These are phyloP conservation scores for Hibiscus mutabilis DNA, from an alignment of 345 rosid genomes.

Conservation along the genomic window DNA sequence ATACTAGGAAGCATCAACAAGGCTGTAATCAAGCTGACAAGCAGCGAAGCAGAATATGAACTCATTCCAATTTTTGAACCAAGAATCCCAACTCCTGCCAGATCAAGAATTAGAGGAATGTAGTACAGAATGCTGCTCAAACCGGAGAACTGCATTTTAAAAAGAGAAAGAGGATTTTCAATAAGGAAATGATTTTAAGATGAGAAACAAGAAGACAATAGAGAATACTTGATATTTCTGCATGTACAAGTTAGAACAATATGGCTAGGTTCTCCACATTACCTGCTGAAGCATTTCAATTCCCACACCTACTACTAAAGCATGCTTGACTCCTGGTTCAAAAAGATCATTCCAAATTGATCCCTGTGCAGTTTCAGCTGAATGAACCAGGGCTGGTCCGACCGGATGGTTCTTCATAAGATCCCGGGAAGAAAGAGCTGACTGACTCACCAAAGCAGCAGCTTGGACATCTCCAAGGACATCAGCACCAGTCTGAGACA, in stretches of 20 bases:
- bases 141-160: constrained; percentile 73
- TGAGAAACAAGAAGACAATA: neutral
- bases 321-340: constrained; percentile 95
- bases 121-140: constrained; percentile 94
- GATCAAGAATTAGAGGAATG: constrained; percentile 97
- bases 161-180: neutral
- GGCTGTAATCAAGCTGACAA: constrained; percentile 74
- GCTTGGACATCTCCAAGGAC: constrained; percentile 57
- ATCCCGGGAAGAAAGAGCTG: constrained; percentile 74
- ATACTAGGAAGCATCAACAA: constrained; percentile 92
- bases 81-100: constrained; percentile 86
- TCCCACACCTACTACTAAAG: constrained; percentile 76
- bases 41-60: constrained; percentile 68
- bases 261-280: constrained; percentile 13
- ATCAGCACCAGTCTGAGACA: constrained; percentile 56
- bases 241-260: neutral
- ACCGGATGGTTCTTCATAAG: constrained; percentile 46
- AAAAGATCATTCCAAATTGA: constrained; percentile 74
- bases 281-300: constrained; percentile 99
- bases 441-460: constrained; percentile 86
- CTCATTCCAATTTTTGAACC: constrained; percentile 68
- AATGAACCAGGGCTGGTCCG: constrained; percentile 93
- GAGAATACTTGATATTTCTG: neutral
- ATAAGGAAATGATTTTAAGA: constrained; percentile 4
- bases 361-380: constrained; percentile 56